Percentiles rank a stretch among this genome's conserved stretches.
These are phyloP conservation scores for Ganoderma resinaceum DNA, from an alignment of 1,284 basidiomycete species.

Conservation along the genomic window DNA sequence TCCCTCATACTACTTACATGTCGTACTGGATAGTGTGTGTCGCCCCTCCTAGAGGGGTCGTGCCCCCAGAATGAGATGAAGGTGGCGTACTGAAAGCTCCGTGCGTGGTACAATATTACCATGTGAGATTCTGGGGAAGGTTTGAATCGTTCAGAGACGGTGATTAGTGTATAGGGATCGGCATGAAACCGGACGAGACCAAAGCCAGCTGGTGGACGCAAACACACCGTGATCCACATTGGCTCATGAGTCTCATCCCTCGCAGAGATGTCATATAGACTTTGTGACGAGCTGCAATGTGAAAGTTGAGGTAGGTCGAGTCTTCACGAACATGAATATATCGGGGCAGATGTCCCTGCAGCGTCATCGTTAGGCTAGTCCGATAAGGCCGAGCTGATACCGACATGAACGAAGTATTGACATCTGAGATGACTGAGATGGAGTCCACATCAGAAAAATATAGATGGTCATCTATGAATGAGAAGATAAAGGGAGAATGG, in stretches of 20 bases:
- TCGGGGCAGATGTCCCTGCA: no score
- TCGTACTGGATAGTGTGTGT: no score
- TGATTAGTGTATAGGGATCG: no score
- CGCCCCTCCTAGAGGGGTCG: background rate
- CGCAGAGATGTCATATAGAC: background rate
- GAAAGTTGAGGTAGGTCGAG: no score
- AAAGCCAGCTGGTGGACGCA: background rate
- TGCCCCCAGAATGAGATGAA: background rate
- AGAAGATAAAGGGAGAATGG: no score
- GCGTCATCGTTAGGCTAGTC: background rate
- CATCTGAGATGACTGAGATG: background rate
- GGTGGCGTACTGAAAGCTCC: background rate
- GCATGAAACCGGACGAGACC: background rate
- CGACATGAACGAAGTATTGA: background rate
- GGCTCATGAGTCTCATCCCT: background rate
- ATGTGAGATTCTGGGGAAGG: background rate
- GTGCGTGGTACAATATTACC: background rate
- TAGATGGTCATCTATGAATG: no score
- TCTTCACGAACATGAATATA: no score
- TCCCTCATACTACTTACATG: no score
- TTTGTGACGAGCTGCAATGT: no score
- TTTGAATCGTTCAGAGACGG: background rate
- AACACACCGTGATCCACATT: background rate
- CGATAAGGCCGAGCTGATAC: background rate
- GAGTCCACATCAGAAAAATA: background rate